These are phyloP conservation scores for Volutella citrinella DNA, from an alignment of 2,329 filamentous ascomycete species.

Conservation along the genomic window DNA sequence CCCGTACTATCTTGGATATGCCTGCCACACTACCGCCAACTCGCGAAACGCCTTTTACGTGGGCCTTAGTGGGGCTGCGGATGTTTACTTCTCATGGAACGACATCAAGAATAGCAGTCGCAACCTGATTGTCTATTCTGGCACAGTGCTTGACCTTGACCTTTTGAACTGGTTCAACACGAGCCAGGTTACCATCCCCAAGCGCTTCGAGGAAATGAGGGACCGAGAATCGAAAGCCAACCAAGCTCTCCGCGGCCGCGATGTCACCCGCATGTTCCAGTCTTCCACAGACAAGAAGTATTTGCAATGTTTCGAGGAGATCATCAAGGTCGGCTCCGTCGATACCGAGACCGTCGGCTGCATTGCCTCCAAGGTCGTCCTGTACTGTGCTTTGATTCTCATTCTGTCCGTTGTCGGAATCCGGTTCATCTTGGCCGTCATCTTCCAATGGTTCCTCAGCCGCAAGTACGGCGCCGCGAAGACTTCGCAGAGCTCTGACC, in stretches of 20 bases:
- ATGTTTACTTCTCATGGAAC: constrained; percentile 95
- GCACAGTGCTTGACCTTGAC: constrained; percentile 86
- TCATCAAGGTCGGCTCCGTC: constrained; percentile 92
- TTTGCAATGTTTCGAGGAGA: constrained; percentile 85
- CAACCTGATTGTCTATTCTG: constrained; percentile 92
- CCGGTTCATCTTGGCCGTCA: constrained; percentile 83
- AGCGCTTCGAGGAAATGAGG: constrained; percentile 76
- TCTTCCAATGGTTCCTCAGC: constrained; percentile 96
- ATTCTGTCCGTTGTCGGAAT: constrained; percentile 84
- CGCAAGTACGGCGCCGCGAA: constrained; percentile 80
- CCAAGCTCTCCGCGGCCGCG: constrained; percentile 70
- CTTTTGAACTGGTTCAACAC: constrained; percentile 88
- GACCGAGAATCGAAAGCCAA: constrained; percentile 60
- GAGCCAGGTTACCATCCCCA: constrained; percentile 71
- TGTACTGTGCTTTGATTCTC: constrained; percentile 88
- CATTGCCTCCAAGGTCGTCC: constrained; percentile 94
- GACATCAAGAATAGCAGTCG: constrained; percentile 86
- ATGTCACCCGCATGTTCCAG: constrained; percentile 87
- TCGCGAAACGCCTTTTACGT: constrained; percentile 75
- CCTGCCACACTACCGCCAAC: constrained; percentile 74
- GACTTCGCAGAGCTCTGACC: constrained; percentile 77
- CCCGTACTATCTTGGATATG: constrained; percentile 78
- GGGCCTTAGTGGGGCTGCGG: constrained; percentile 64
- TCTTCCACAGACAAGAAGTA: constrained; percentile 73
- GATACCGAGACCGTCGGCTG: constrained; percentile 96